These are phyloP conservation scores for Suillus subaureus DNA, from an alignment of 768 basidiomycete species.

Conservation along the genomic window DNA sequence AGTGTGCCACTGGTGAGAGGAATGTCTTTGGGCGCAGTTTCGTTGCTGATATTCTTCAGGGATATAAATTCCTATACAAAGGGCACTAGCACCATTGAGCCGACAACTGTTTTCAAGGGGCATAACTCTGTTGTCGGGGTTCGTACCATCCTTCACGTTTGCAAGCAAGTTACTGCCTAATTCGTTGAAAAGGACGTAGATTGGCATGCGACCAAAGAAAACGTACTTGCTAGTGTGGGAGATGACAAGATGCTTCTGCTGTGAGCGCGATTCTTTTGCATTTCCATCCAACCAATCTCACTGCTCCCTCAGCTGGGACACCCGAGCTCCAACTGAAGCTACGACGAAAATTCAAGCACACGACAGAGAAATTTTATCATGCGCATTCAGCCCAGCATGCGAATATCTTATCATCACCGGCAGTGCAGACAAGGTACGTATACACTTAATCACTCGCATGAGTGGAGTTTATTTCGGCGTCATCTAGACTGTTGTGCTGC, in stretches of 20 bases:
- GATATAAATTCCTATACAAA: conserved; percentile 90
- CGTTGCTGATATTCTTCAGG: conserved; percentile 48
- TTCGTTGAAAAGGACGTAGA: conserved; percentile 77
- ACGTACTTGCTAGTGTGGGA: conserved; percentile 91
- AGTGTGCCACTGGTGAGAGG: conserved; percentile 81
- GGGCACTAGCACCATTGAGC: conserved; percentile 77
- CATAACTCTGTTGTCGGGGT: conserved; percentile 94
- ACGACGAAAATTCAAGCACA: conserved; percentile 80
- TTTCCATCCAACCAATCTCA: conserved; percentile 4
- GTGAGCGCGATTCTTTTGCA: conserved; percentile 48
- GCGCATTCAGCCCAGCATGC: conserved; percentile 84
- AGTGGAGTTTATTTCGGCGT: background rate
- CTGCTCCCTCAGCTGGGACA: conserved; percentile 78
- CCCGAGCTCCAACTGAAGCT: conserved; percentile 71
- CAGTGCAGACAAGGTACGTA: conserved; percentile 85
- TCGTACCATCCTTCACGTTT: conserved; percentile 30
- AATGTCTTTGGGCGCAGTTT: background rate
- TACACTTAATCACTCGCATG: background rate
- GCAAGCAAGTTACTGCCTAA: background rate
- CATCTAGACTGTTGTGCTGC: conserved; percentile 78
- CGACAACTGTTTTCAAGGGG: conserved; percentile 79
- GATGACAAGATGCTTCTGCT: conserved; percentile 95
- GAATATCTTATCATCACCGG: conserved; percentile 86
- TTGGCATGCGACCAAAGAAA: conserved; percentile 85
- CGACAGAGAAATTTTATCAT: conserved; percentile 86